phyloP scores from a whole-genome alignment of 2,329 filamentous ascomycete genomes.

The Cyphellophora europaea region DNA sequence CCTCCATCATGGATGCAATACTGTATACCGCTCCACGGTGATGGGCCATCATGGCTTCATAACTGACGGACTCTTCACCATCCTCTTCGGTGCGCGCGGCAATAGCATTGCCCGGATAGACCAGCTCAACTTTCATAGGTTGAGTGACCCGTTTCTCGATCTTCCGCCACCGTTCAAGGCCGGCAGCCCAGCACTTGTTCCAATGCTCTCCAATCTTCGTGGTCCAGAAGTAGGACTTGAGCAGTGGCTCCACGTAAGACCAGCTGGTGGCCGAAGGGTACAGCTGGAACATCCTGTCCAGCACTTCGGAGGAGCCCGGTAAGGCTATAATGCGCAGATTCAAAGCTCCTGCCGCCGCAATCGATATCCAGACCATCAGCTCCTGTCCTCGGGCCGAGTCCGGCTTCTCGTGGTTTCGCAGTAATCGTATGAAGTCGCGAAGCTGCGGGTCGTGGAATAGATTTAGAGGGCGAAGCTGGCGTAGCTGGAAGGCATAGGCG shows the following conservation, averaged over 20 bases:
- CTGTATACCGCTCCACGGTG: not conserved
- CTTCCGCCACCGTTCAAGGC: slow-evolving; percentile 8
- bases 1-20: not conserved
- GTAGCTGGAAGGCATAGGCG: slow-evolving; percentile 13
- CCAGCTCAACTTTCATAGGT: not conserved
- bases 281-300: slow-evolving; percentile 10
- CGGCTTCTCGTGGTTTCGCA: slow-evolving; percentile 9
- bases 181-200: slow-evolving; percentile 10
- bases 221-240: slow-evolving; percentile 14
- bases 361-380: slow-evolving; percentile 11
- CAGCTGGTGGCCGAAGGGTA: slow-evolving; percentile 11
- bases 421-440: slow-evolving; percentile 11
- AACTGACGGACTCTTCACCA: not conserved
- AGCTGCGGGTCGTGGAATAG: slow-evolving; percentile 18
- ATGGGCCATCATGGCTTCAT: not conserved
- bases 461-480: slow-evolving; percentile 9
- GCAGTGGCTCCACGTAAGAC: slow-evolving; percentile 8
- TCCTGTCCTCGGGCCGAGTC: slow-evolving; percentile 7
- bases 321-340: slow-evolving; percentile 10
- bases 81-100: not conserved
- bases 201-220: slow-evolving; percentile 9
- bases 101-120: no score
- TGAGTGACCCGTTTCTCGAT: not conserved
- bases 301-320: slow-evolving; percentile 10
- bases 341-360: slow-evolving; percentile 12